phyloP scores from a whole-genome alignment of 805 yeast species.

The Suhomyces prunicola region DNA sequence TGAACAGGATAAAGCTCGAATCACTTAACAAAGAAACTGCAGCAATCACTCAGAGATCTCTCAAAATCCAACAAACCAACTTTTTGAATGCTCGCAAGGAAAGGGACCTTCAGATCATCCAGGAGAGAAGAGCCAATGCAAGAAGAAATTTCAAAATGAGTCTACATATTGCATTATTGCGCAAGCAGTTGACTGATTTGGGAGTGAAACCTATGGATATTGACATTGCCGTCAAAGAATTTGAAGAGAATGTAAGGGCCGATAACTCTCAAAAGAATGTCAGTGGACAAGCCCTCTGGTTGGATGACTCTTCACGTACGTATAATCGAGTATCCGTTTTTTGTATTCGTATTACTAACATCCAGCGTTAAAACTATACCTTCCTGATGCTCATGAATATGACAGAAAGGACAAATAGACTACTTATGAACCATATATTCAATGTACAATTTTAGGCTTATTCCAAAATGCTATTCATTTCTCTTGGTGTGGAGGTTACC shows the following conservation, averaged over 20 bases:
- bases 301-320: conserved; percentile 47
- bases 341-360: conserved; percentile 13
- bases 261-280: conserved; percentile 55
- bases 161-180: conserved; percentile 61
- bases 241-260: conserved; percentile 56
- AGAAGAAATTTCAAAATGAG: conserved; percentile 57
- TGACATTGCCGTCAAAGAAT: conserved; percentile 51
- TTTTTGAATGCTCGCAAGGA: conserved; percentile 50
- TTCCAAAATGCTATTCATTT: neutral
- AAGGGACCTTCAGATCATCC: conserved; percentile 49
- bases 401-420: conserved; percentile 29
- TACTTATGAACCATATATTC: neutral
- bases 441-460: neutral
- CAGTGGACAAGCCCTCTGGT: conserved; percentile 56
- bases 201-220: conserved; percentile 58
- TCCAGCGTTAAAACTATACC: conserved; percentile 40
- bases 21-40: conserved; percentile 33
- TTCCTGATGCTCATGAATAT: conserved; percentile 64
- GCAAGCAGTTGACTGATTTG: conserved; percentile 56
- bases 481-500: conserved; percentile 3
- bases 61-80: conserved; percentile 46
- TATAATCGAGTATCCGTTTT: conserved; percentile 3
- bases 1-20: conserved; percentile 36
- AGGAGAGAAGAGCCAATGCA: conserved; percentile 48
- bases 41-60: conserved; percentile 34